These are phyloP conservation scores for Thermochaetoides dissita DNA, from an alignment of 2,329 filamentous ascomycete genomes.

Conservation along the genomic window DNA sequence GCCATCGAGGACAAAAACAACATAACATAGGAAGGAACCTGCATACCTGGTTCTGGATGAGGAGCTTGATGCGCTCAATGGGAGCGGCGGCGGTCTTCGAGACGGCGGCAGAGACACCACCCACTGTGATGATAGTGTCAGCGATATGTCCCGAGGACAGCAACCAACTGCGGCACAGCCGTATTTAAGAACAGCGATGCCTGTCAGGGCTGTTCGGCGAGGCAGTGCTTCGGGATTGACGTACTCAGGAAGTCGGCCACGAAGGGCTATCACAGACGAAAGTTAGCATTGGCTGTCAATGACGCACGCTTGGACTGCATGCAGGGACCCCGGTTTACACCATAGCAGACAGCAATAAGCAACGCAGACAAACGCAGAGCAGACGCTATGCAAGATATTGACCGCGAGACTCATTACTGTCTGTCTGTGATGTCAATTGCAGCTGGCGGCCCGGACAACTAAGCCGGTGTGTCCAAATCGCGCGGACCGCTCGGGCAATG, in stretches of 20 bases:
- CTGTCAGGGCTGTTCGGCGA: not conserved
- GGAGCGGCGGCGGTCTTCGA: slow-evolving; percentile 99
- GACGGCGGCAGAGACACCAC: slow-evolving; percentile 99
- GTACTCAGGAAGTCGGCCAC: slow-evolving; percentile 97
- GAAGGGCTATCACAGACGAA: slow-evolving; percentile 55
- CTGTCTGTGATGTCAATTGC: slow-evolving; percentile 7
- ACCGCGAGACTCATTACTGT: too few relatives aligned
- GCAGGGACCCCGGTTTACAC: too few relatives aligned
- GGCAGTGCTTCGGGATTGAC: slow-evolving; percentile 30
- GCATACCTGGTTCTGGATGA: slow-evolving; percentile 99
- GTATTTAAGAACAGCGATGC: not conserved
- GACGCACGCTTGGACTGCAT: too few relatives aligned
- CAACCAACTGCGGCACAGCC: slow-evolving; percentile 7
- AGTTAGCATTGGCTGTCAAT: slow-evolving; percentile 21
- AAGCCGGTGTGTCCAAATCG: too few relatives aligned
- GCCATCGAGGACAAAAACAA: slow-evolving; percentile 15
- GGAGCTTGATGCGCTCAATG: slow-evolving; percentile 99
- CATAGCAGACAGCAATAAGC: too few relatives aligned
- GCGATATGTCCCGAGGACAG: slow-evolving; percentile 1
- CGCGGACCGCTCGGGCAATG: slow-evolving; percentile 10
- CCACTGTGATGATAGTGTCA: slow-evolving; percentile 38
- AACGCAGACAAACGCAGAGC: too few relatives aligned
- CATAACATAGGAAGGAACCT: slow-evolving; percentile 13
- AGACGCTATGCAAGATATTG: too few relatives aligned
- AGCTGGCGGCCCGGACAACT: too few relatives aligned